Percentiles rank a stretch among this genome's conserved stretches.
phyloP scores from a whole-genome alignment of 2,329 filamentous ascomycete genomes.

The Pezicula rhizophila region DNA sequence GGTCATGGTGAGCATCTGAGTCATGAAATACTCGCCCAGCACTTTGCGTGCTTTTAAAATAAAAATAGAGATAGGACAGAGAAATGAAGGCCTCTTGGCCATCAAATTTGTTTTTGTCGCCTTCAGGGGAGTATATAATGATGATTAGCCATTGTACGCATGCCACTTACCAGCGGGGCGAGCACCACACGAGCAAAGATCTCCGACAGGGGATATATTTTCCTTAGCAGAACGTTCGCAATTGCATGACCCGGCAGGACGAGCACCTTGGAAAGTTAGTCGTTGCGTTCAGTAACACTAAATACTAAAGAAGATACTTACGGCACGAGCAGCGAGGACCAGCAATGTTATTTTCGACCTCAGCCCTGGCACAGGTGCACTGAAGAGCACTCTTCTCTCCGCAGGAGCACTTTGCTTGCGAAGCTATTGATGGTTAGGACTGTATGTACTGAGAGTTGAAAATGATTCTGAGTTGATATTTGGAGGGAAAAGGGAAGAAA shows the following conservation, averaged over 20 bases:
- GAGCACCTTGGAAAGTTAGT: conserved; percentile 38
- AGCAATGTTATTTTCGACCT: conserved; percentile 65
- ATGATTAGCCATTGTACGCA: background rate
- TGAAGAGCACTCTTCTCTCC: conserved; percentile 81
- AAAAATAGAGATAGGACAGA: too few species aligned
- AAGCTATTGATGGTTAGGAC: conserved; percentile 30
- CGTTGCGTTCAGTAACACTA: conserved; percentile 26
- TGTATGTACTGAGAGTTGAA: conserved; percentile 1
- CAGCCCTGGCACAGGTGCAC: conserved; percentile 76
- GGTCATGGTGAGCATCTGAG: too few species aligned
- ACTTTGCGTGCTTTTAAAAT: too few species aligned
- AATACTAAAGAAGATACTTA: conserved; percentile 32
- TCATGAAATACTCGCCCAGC: too few species aligned
- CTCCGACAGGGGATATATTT: conserved; percentile 56
- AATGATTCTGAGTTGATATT: background rate
- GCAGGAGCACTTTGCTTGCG: conserved; percentile 75
- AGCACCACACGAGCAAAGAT: conserved; percentile 71
- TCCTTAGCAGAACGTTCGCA: conserved; percentile 68
- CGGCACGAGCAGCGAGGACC: conserved; percentile 81
- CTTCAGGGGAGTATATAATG: too few species aligned
- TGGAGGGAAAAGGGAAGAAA: background rate
- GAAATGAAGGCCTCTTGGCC: too few species aligned
- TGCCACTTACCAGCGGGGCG: conserved; percentile 56
- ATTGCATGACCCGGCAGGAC: conserved; percentile 74
- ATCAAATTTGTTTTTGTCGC: too few species aligned